Evolutionary conservation across 768 basidiomycete genomes (phyloP), one percentile per base, ranked within the genome.

Genomic region (Podaxis carcinomalis): DNA sequence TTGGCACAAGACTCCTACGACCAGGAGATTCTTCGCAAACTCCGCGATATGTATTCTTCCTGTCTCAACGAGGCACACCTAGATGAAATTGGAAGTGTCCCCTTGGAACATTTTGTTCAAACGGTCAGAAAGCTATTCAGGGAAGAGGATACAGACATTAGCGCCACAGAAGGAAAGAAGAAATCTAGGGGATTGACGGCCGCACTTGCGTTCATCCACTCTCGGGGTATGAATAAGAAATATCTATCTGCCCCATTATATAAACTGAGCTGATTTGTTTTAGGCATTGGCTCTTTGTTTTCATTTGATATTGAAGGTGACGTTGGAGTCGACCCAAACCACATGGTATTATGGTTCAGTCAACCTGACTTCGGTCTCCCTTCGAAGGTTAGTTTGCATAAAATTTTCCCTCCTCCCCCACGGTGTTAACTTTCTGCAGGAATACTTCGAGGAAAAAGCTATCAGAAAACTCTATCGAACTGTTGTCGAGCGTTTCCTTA

Each of bases 281-380:
- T 64, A 95, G 94, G 87, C 47, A 82, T 96, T 62, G 82, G 83
- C 19, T 89, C 84, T 1, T 73, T 98, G 11, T 92, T 98, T 67
- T 77, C 80, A n/a, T 89, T 94, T 65, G 78, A 77, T n/a, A 81
- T 95, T 60, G 93, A 96, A 61, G 95, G 95, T 32, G 95, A 98
- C 70, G 83, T 86, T 23, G 93, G 88, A 6, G 79, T 84, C 4
- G 93, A 97, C 67, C 93, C 95, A 0, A 92, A 95, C 67, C 77
- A 80, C 53, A 93, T 96, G 87, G 81, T 82, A 0, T 78, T 94
- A 13, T 94, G 90, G 90, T 88, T 96, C 67, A 88, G 82, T 65
- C 95, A 97, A 69, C 83, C 90, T 2, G 76, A 74, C 6, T 77
- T 96, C 13, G 92, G 93, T 44, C 85, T 97, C 11, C 95, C 93